phyloP scores from a whole-genome alignment of 148 eudicot species.

The Fagopyrum homotropicum region DNA sequence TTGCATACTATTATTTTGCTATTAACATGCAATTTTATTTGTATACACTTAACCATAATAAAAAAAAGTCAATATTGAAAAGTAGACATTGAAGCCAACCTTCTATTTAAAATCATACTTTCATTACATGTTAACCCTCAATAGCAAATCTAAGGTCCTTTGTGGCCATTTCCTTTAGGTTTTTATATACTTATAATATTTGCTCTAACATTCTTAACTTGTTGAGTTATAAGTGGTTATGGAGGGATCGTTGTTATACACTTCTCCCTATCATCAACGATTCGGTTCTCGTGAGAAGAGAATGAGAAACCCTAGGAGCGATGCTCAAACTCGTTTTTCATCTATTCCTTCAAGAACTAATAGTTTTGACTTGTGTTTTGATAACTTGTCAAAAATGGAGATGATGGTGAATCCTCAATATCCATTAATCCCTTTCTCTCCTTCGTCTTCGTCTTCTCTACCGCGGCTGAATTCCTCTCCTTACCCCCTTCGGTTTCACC shows the following conservation, averaged over 20 bases:
- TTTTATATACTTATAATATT: neutral
- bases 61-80: too few relatives aligned
- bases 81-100: neutral
- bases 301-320: neutral
- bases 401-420: slow-evolving; percentile 17
- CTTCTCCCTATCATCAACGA: neutral
- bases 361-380: neutral
- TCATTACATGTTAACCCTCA: neutral
- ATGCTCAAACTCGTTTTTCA: neutral
- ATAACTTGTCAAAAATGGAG: slow-evolving; percentile 13
- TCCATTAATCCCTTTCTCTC: neutral
- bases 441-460: slow-evolving; percentile 19
- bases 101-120: neutral
- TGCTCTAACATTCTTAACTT: neutral
- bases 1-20: neutral
- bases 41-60: too few relatives aligned
- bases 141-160: neutral
- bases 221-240: neutral
- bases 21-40: neutral
- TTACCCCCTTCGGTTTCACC: slow-evolving; percentile 13
- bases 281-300: neutral
- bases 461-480: neutral
- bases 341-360: neutral
- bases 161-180: neutral
- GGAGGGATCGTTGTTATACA: neutral